phyloP scores from a whole-genome alignment of 345 rosid species.

The Excoecaria cochinchinensis region DNA sequence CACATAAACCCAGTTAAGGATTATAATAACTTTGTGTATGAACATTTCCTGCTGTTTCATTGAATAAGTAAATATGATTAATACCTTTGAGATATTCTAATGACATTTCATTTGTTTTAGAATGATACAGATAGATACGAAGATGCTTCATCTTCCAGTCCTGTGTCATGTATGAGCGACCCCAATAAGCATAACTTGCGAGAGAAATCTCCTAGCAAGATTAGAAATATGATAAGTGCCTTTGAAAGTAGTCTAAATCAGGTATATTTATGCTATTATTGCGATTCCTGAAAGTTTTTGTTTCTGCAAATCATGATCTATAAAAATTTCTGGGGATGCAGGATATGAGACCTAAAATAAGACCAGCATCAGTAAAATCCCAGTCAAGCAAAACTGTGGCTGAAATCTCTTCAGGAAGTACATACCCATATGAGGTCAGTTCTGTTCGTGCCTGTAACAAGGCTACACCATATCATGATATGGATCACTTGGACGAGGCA shows the following conservation, averaged over 20 bases:
- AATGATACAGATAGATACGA: conserved; percentile 40
- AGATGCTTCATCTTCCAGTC: conserved; percentile 21
- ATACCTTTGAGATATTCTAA: conserved; percentile 31
- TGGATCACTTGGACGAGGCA: conserved; percentile 11
- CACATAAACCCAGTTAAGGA: conserved; percentile 48
- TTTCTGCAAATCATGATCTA: conserved; percentile 16
- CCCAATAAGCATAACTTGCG: conserved; percentile 22
- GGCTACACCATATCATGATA: too few relatives aligned
- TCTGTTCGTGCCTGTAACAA: too few relatives aligned
- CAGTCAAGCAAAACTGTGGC: conserved; percentile 25
- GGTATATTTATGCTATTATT: conserved; percentile 39
- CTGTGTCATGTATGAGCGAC: conserved; percentile 7
- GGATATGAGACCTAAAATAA: conserved; percentile 42
- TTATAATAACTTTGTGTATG: conserved; percentile 20
- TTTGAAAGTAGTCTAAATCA: conserved; percentile 65
- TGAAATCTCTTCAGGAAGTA: conserved; percentile 24
- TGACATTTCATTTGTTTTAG: conserved; percentile 37
- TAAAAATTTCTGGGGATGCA: conserved; percentile 32
- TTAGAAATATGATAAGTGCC: conserved; percentile 70
- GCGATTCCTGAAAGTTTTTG: conserved; percentile 3
- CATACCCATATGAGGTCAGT: too few relatives aligned
- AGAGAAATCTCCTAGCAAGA: conserved; percentile 51
- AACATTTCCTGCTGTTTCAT: conserved; percentile 17
- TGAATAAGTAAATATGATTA: neutral
- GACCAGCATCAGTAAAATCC: conserved; percentile 36